Evolutionary conservation across 106 monocot species (phyloP).

Genomic region (Cymbidium sinense): DNA sequence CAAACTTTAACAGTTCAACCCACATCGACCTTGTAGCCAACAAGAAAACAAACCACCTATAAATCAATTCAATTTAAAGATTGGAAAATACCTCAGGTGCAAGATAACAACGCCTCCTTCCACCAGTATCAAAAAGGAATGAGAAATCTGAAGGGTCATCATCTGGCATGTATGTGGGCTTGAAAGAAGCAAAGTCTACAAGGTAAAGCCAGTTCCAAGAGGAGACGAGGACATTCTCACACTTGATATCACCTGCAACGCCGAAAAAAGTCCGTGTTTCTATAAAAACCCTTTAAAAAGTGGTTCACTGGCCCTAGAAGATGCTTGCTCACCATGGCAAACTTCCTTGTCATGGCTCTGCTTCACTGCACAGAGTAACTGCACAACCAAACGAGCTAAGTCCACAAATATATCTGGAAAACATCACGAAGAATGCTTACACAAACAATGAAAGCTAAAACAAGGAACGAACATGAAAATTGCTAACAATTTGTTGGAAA

Average conservation of each 20-base stretch:
- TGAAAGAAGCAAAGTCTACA: slow-evolving; percentile 94
- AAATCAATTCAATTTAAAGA: neutral
- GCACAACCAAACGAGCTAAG: slow-evolving; percentile 90
- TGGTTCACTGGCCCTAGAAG: slow-evolving; percentile 14
- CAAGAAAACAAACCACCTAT: neutral
- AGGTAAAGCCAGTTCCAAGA: slow-evolving; percentile 99
- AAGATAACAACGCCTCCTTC: slow-evolving; percentile 87
- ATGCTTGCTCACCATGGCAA: slow-evolving; percentile 83
- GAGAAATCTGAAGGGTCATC: slow-evolving; percentile 99
- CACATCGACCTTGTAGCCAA: neutral
- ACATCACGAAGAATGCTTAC: slow-evolving; percentile 28
- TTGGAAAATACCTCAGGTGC: slow-evolving; percentile 68
- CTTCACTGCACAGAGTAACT: slow-evolving; percentile 97
- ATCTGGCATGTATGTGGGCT: slow-evolving; percentile 97
- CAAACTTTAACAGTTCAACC: neutral
- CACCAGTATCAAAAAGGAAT: slow-evolving; percentile 97
- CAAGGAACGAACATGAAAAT: neutral
- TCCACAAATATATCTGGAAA: slow-evolving; percentile 72
- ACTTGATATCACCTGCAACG: slow-evolving; percentile 90
- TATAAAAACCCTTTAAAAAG: slow-evolving; percentile 19
- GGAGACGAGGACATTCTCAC: slow-evolving; percentile 96
- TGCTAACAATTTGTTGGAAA: neutral
- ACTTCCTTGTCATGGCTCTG: slow-evolving; percentile 94
- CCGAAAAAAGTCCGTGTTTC: slow-evolving; percentile 10
- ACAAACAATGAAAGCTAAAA: slow-evolving; percentile 11